Evolutionary conservation across 1,139 yeast genomes (phyloP), one percentile per base, ranked within the genome.

Genomic region (Sugiyamaella paludigena): DNA sequence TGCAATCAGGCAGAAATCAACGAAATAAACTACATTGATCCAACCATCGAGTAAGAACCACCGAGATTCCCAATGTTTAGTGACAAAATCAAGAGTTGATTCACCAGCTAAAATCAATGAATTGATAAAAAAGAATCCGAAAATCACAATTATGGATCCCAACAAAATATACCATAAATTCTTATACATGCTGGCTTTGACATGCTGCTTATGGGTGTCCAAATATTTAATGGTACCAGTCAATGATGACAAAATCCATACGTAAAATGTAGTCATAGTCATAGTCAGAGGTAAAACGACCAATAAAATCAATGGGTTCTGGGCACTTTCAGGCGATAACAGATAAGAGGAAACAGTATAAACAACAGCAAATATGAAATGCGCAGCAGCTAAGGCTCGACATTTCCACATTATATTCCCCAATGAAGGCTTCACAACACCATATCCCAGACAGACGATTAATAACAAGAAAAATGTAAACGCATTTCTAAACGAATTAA

Each of bases 41-140:
- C 98, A 89, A 71, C 95, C 94, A 60, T 92, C 97, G 45, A 85
- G 78, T 50, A 89, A 69, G 64, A 94, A 89, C 74, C 87, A 91
- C 57, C 95, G 81, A 34, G 88, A 80, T 69, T 89, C 87, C 98
- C 98, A 94, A 67, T 87, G 86, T 59, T 80, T 81, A 62, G 91
- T 96, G 56, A 92, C 78, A 67, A 87, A 78, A 54, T 87, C 87
- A 11, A 85, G 77, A 6, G 84, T 75, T 26, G 87, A 79, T 79
- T 87, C 85, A 41, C 87, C 83, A 55, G 89, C 74, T 58, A 83
- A 79, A 34, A 87, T 73, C 58, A 92, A 76, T 6, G 89, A 78
- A 15, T 92, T 81, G 50, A 87, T 70, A 37, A 85, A 74, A 47
- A 87, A 76, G 28, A 95, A 95, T 30, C 78, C 78, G 52, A 81